Conservation (phyloP, 2,329 filamentous ascomycete genomes). For the Fusarium tanahbumbuense region DNA sequence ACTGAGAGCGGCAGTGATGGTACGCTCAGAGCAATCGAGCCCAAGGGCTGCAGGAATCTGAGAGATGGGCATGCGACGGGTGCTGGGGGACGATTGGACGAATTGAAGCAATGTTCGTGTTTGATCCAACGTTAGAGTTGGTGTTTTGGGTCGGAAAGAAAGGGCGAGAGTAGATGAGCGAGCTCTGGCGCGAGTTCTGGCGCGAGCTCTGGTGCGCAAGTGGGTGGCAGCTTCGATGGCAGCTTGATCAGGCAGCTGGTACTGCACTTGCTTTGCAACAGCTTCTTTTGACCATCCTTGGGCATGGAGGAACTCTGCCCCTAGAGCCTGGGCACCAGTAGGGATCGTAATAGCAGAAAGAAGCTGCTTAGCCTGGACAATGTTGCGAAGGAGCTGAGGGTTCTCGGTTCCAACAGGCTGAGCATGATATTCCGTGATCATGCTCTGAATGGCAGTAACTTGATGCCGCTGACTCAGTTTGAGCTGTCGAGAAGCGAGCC, state of each 20-base stretch:
- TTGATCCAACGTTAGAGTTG: constrained; percentile 6
- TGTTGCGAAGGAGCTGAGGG: constrained; percentile 1
- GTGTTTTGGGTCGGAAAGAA: neutral
- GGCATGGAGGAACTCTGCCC: constrained; percentile 2
- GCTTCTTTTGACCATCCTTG: neutral
- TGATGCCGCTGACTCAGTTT: neutral
- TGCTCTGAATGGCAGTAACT: neutral
- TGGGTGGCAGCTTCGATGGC: neutral
- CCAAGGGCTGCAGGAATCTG: constrained; percentile 15
- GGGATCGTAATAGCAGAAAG: neutral
- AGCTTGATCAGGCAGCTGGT: neutral
- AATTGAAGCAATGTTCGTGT: constrained; percentile 17
- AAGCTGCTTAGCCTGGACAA: constrained; percentile 5
- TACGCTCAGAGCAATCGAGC: constrained; percentile 11
- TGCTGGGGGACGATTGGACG: constrained; percentile 16
- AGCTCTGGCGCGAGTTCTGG: neutral
- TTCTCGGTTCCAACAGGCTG: neutral
- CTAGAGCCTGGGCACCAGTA: neutral
- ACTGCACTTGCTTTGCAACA: neutral
- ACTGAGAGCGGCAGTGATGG: neutral
- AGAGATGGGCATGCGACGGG: constrained; percentile 16
- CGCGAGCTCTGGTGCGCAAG: neutral
- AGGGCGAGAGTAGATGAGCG: neutral
- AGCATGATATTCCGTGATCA: neutral
- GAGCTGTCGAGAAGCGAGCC: neutral